phyloP scores from a whole-genome alignment of 441 rosid genomes.

The Bruguiera hainesii region DNA sequence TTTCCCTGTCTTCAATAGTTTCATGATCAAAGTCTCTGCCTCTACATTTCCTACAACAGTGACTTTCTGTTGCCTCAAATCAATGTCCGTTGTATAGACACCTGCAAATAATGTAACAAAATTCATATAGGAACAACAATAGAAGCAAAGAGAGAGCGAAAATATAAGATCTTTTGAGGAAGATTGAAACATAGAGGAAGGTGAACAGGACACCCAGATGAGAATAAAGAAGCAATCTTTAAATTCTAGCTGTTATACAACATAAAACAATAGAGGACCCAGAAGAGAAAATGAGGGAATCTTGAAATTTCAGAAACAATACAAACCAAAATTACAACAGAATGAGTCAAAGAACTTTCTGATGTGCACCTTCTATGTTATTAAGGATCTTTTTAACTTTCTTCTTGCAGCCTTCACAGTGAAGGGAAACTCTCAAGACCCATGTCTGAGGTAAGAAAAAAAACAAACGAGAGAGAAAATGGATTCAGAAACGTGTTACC shows the following conservation, averaged over 20 bases:
- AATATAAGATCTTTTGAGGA: background rate
- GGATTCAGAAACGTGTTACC: background rate
- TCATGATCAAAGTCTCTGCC: constrained; percentile 55
- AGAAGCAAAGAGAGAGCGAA: background rate
- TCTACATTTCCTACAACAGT: constrained; percentile 62
- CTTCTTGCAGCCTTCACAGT: constrained; percentile 75
- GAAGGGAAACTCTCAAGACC: constrained; percentile 63
- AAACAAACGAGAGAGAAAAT: background rate
- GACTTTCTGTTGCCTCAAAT: constrained; percentile 69
- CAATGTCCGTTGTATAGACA: constrained; percentile 53
- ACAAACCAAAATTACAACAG: background rate
- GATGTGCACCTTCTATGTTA: constrained; percentile 50
- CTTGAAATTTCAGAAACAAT: background rate
- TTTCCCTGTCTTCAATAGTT: constrained; percentile 56
- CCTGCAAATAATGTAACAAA: constrained; percentile 35
- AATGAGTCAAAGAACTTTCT: background rate
- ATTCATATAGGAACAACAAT: background rate
- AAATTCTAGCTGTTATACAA: background rate
- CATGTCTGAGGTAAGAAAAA: constrained; percentile 39
- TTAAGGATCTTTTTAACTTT: constrained; percentile 66
- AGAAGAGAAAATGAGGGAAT: background rate
- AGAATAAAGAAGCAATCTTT: background rate
- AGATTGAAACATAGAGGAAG: background rate
- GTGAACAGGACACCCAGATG: constrained; percentile 10
- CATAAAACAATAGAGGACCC: background rate